Base-by-base conservation (phyloP, 2,329 filamentous ascomycete species). In the Cephalotrichum gorgonifer region DNA sequence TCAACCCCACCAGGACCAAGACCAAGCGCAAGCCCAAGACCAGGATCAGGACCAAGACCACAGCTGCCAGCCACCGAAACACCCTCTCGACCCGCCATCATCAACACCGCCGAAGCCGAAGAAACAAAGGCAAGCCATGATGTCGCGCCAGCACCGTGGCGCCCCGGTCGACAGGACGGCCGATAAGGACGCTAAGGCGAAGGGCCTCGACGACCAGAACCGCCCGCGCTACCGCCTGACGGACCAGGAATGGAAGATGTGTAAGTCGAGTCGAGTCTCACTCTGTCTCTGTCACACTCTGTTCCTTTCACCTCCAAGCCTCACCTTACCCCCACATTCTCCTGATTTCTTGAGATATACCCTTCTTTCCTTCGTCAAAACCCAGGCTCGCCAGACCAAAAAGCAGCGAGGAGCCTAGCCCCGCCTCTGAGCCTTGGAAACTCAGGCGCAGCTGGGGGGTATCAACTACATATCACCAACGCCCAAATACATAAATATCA, bases 241-340 rank as follows among this genome's bases (percentile, higher is more conserved):
- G 31, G 33, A 47, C 45, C 45, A 39, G 45, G 23, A 31, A 3
- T 47, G 45, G 45, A 47, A 28, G 45, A 47, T 47, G 22, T 47
- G 45, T 47, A 47, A 47, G 45, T 41, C 28, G 8, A 7, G 15
- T 43, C 39, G 6, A 41, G 5, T 43, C 44, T 15, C 3, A 14
- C 14, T 33, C 14, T 20, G 11, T n/a, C 14, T 14, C 15, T n/a
- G 28, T 25, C 42, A 6, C 28, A 8, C 9, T 27, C 23, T 27
- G 17, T 6, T 23, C 44, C 12, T 46, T 4, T 27, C 22, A 14
- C 8, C 27, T 9, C 15, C 7, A 20, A 39, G 3, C 3, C n/a
- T 39, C 35, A 8, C 12, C n/a, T n/a, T n/a, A n/a, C n/a, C n/a
- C n/a, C n/a, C n/a, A n/a, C n/a, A n/a, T n/a, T n/a, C n/a, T n/a